Conservation (phyloP, 2,329 filamentous ascomycete species). For the Fusarium sp. region DNA sequence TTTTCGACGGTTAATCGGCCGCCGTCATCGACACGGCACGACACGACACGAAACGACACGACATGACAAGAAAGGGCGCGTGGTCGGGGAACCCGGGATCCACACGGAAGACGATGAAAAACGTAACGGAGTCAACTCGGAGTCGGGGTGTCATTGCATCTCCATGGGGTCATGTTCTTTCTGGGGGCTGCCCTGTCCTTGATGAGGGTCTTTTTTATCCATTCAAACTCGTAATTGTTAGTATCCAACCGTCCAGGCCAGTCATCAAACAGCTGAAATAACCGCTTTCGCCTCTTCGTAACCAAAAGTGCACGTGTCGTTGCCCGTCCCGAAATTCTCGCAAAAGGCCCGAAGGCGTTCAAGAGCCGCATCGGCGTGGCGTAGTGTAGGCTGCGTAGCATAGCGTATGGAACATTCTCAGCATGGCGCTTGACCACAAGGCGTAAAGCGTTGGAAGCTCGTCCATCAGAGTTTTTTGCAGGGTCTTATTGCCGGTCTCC, state of each 20-base stretch:
- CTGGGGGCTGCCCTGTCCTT: neutral
- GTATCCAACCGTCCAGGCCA: neutral
- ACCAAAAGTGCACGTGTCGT: neutral
- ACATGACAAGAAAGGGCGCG: constrained; percentile 7
- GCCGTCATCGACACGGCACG: neutral
- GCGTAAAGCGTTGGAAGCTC: constrained; percentile 24
- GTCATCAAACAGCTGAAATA: neutral
- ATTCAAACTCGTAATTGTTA: constrained; percentile 26
- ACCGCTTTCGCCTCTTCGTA: neutral
- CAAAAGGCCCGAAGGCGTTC: constrained; percentile 31
- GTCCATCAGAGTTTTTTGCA: constrained; percentile 20
- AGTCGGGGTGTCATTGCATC: neutral
- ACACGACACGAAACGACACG: neutral
- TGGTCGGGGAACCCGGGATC: constrained; percentile 30
- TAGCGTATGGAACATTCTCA: constrained; percentile 18
- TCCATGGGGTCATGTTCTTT: constrained; percentile 3
- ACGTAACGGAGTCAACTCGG: constrained; percentile 15
- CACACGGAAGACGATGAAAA: constrained; percentile 13
- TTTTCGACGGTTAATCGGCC: constrained; percentile 30
- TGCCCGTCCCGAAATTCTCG: neutral
- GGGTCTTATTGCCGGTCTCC: neutral
- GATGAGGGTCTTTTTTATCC: constrained; percentile 11
- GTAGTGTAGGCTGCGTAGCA: neutral
- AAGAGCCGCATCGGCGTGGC: constrained; percentile 29
- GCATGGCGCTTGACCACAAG: constrained; percentile 10